Evolutionary conservation across 805 yeast species (phyloP).

Genomic region (Spathaspora arborariae): DNA sequence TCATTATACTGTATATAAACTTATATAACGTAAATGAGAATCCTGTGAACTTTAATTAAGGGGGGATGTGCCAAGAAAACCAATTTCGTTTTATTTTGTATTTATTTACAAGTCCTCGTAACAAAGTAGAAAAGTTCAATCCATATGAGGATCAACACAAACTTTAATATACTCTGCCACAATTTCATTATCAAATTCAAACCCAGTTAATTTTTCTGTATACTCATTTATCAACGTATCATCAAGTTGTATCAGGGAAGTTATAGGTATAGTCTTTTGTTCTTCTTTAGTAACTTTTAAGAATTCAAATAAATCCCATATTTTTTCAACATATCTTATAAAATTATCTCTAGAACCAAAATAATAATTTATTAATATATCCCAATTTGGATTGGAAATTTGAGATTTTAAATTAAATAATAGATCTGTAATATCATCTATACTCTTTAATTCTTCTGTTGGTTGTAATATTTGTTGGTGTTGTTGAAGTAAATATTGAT

Average conservation of each 20-base stretch:
- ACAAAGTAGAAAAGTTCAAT: not conserved
- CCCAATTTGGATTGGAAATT: conserved; percentile 9
- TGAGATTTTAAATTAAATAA: conserved; percentile 6
- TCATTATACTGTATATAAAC: no score
- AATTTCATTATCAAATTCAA: conserved; percentile 13
- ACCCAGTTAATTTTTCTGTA: conserved; percentile 17
- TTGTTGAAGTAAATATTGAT: conserved; percentile 1
- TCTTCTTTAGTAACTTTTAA: conserved; percentile 8
- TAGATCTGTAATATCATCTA: conserved; percentile 8
- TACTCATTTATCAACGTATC: conserved; percentile 15
- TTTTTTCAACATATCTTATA: conserved; percentile 16
- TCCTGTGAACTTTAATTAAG: no score
- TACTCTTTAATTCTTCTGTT: not conserved
- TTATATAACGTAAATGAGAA: no score
- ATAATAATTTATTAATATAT: conserved; percentile 15
- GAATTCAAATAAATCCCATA: conserved; percentile 21
- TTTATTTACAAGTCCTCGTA: no score
- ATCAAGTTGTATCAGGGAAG: conserved; percentile 12
- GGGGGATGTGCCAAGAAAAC: no score
- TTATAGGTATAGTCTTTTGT: conserved; percentile 12
- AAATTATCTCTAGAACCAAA: conserved; percentile 26
- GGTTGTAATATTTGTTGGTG: not conserved
- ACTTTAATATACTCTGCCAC: conserved; percentile 21
- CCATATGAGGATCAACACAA: conserved; percentile 17
- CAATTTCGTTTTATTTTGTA: no score